These are phyloP conservation scores for Fusarium nelsonii DNA, from an alignment of 2,329 filamentous ascomycete species.

Conservation along the genomic window DNA sequence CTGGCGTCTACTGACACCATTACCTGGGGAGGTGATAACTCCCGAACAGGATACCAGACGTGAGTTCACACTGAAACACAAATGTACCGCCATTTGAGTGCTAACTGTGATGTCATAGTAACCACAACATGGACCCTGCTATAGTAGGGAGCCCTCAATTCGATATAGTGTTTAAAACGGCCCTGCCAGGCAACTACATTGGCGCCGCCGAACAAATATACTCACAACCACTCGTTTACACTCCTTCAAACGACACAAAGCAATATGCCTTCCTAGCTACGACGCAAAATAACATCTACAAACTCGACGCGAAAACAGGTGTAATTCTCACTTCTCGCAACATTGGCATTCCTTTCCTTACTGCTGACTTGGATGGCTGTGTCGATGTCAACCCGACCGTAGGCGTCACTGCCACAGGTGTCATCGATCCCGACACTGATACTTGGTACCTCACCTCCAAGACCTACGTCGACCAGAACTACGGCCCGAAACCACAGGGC, in stretches of 20 bases:
- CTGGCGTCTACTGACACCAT: slow-evolving; percentile 66
- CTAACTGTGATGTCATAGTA: slow-evolving; percentile 48
- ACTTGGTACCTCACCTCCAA: slow-evolving; percentile 60
- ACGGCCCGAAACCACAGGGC: slow-evolving; percentile 50
- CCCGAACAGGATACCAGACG: slow-evolving; percentile 66
- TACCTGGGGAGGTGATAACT: slow-evolving; percentile 70
- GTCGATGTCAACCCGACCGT: slow-evolving; percentile 62
- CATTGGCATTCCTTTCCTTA: slow-evolving; percentile 63
- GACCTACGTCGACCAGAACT: slow-evolving; percentile 55
- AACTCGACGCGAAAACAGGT: slow-evolving; percentile 67
- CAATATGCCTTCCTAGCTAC: slow-evolving; percentile 69
- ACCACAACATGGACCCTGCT: slow-evolving; percentile 73
- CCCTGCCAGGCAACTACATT: slow-evolving; percentile 65
- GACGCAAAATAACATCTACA: slow-evolving; percentile 69
- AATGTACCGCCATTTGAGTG: accelerated
- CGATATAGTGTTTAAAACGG: slow-evolving; percentile 65
- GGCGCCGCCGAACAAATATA: slow-evolving; percentile 64
- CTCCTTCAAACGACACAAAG: slow-evolving; percentile 57
- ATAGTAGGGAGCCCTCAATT: slow-evolving; percentile 68
- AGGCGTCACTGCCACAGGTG: slow-evolving; percentile 61
- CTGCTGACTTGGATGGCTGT: slow-evolving; percentile 62
- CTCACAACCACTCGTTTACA: slow-evolving; percentile 64
- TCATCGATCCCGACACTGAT: slow-evolving; percentile 60
- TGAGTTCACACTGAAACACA: slow-evolving; percentile 46
- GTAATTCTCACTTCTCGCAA: slow-evolving; percentile 62